Evolutionary conservation across 441 rosid species (phyloP).

Genomic region (Jatropha podagrica): DNA sequence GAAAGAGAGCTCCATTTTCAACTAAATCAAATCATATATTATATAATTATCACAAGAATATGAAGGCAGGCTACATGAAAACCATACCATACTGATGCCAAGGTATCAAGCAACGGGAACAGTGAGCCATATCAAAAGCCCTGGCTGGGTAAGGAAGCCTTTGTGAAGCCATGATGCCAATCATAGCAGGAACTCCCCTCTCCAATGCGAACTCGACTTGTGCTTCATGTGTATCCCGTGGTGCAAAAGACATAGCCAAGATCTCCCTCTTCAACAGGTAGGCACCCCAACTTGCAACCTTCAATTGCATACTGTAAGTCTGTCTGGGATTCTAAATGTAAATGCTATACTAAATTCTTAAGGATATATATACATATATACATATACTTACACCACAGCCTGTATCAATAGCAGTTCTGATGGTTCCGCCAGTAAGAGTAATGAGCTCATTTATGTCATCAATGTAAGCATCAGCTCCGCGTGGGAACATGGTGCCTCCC

Average conservation of each 20-base stretch:
- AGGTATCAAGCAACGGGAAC: slow-evolving; percentile 95
- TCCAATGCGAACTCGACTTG: slow-evolving; percentile 95
- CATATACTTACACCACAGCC: slow-evolving; percentile 83
- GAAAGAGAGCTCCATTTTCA: neutral
- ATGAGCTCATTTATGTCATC: slow-evolving; percentile 77
- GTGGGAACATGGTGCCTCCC: slow-evolving; percentile 94
- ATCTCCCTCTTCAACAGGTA: slow-evolving; percentile 80
- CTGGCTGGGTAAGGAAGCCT: slow-evolving; percentile 93
- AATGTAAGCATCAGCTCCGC: slow-evolving; percentile 92
- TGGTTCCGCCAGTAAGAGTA: slow-evolving; percentile 69
- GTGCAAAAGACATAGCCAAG: slow-evolving; percentile 83
- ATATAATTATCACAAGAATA: no score
- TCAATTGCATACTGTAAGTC: neutral
- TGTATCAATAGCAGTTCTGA: slow-evolving; percentile 89
- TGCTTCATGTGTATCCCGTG: slow-evolving; percentile 97
- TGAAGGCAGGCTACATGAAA: neutral
- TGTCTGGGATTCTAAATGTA: neutral
- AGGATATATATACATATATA: neutral
- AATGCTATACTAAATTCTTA: neutral
- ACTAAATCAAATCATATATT: no score
- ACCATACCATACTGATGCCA: slow-evolving; percentile 64
- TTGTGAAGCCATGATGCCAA: slow-evolving; percentile 78
- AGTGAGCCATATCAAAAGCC: slow-evolving; percentile 95
- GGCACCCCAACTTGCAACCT: slow-evolving; percentile 99
- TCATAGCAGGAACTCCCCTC: slow-evolving; percentile 96